These are phyloP conservation scores for Aphanomyces stellatus DNA, from an alignment of 352 stramenopile genomes.

Conservation along the genomic window DNA sequence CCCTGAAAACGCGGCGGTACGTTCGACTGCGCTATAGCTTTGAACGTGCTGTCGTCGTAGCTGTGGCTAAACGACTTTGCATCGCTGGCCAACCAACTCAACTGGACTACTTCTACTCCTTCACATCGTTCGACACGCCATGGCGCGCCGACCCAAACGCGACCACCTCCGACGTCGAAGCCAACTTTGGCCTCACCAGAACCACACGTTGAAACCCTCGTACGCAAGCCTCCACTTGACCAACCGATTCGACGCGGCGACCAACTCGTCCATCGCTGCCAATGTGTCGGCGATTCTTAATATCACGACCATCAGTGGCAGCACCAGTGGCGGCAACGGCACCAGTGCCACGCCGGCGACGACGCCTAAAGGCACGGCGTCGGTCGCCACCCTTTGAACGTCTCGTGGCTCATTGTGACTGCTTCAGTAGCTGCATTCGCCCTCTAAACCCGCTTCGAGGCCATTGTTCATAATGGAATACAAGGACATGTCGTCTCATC, in stretches of 20 bases:
- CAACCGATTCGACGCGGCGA: not conserved
- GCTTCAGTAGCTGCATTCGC: too few species aligned
- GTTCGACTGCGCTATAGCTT: not conserved
- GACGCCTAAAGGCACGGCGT: not conserved
- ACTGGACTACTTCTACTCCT: constrained; percentile 59
- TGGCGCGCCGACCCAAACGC: constrained; percentile 34
- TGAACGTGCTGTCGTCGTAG: not conserved
- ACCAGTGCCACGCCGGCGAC: not conserved
- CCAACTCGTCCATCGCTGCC: not conserved
- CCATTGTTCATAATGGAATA: too few species aligned
- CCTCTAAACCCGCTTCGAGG: too few species aligned
- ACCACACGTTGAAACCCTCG: constrained; percentile 36
- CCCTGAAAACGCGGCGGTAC: constrained; percentile 26
- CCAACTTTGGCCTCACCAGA: constrained; percentile 54
- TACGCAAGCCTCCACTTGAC: constrained; percentile 28
- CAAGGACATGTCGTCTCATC: too few species aligned
- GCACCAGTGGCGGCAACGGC: not conserved
- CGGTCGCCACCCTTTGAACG: too few species aligned
- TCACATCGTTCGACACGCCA: constrained; percentile 46
- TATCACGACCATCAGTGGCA: not conserved
- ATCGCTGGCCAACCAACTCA: constrained; percentile 32
- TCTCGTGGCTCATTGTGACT: too few species aligned
- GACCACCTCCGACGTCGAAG: constrained; percentile 39
- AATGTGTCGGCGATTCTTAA: not conserved
- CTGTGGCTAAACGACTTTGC: constrained; percentile 56